Conservation (phyloP, 768 basidiomycete genomes). For the Tricholoma sp. region DNA sequence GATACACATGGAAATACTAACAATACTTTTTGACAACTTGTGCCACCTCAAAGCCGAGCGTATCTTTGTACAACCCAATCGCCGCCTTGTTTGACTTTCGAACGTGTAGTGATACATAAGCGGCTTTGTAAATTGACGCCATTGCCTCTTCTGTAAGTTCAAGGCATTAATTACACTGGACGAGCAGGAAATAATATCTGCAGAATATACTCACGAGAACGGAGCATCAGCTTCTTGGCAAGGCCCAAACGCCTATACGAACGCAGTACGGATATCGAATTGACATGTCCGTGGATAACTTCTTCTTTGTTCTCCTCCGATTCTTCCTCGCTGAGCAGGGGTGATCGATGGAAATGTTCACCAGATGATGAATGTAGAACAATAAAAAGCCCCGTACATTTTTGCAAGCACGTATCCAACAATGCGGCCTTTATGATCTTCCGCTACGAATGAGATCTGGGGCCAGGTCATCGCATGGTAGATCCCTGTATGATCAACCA, state of each 20-base stretch:
- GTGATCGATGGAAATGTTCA: not conserved
- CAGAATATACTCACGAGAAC: conserved; percentile 63
- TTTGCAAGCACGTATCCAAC: conserved; percentile 96
- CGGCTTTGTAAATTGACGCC: conserved; percentile 79
- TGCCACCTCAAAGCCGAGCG: conserved; percentile 83
- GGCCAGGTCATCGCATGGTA: conserved; percentile 93
- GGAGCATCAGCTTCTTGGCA: conserved; percentile 91
- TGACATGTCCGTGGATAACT: conserved; percentile 81
- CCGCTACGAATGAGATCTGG: conserved; percentile 88
- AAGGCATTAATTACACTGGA: no score
- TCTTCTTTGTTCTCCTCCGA: conserved; percentile 46
- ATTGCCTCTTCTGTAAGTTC: conserved; percentile 75
- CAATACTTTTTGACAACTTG: conserved; percentile 89
- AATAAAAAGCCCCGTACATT: conserved; percentile 53
- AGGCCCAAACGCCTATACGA: conserved; percentile 88
- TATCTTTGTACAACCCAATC: conserved; percentile 81
- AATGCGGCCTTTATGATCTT: conserved; percentile 82
- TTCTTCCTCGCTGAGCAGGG: conserved; percentile 28
- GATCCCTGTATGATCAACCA: conserved; percentile 49
- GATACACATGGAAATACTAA: conserved; percentile 34
- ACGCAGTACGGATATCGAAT: conserved; percentile 91
- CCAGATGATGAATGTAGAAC: not conserved
- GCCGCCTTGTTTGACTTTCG: conserved; percentile 94
- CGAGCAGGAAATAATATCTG: not conserved
- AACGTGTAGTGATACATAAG: conserved; percentile 86